Conservation (phyloP, 2,329 filamentous ascomycete species). For the Kalaharituber pfeilii region DNA sequence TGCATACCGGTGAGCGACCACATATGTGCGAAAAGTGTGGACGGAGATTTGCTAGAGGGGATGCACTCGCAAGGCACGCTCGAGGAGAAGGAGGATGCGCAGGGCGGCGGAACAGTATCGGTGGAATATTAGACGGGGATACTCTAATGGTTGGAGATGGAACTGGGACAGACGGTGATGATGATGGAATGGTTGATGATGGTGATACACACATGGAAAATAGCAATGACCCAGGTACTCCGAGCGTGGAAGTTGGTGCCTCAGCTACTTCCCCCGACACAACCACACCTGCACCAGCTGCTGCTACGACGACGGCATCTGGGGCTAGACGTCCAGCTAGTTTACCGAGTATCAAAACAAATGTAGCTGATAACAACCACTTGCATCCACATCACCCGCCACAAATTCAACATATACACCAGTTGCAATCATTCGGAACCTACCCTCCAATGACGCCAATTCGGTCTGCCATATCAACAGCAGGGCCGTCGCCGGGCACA, state of each 20-base stretch:
- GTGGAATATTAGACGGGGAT: constrained; percentile 19
- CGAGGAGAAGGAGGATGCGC: constrained; percentile 94
- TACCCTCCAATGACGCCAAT: neutral
- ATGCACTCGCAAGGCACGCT: constrained; percentile 84
- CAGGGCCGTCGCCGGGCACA: neutral
- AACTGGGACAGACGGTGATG: constrained; percentile 28
- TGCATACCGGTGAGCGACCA: constrained; percentile 89
- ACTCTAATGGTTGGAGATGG: constrained; percentile 27
- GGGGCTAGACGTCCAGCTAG: neutral
- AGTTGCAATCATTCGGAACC: neutral
- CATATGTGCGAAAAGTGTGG: constrained; percentile 92
- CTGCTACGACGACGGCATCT: neutral
- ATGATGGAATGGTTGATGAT: constrained; percentile 45
- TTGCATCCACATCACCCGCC: neutral
- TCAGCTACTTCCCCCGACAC: constrained; percentile 19
- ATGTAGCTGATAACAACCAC: neutral
- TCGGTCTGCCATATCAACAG: neutral
- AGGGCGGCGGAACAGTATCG: constrained; percentile 43
- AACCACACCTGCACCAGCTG: neutral
- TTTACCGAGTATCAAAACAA: constrained; percentile 1
- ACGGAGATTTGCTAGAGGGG: constrained; percentile 82
- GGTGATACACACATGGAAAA: constrained; percentile 28
- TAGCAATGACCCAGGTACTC: constrained; percentile 33
- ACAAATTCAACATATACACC: neutral
- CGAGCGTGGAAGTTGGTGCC: constrained; percentile 22